A percentile compares a stretch with the other conserved stretches of the same genome.
Evolutionary conservation across 2,329 filamentous ascomycete species (phyloP).

Genomic region (Pseudomassariella vexata): DNA sequence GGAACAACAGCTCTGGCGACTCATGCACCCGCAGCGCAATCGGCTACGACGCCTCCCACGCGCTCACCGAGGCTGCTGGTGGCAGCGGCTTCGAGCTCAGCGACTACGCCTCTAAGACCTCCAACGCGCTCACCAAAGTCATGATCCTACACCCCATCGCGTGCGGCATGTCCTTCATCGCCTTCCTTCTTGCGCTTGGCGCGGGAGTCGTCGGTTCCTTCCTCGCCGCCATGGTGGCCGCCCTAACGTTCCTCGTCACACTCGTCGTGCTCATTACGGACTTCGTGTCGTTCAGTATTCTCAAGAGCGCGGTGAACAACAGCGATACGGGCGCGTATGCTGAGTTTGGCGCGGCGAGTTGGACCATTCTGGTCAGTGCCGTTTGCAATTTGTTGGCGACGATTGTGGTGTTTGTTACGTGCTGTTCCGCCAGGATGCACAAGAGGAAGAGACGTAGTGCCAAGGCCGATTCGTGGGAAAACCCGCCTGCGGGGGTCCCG

Average conservation of each 20-base stretch:
- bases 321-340: conserved; percentile 26
- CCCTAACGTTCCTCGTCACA: conserved; percentile 34
- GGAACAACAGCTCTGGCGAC: conserved; percentile 11
- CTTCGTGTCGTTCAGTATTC: conserved; percentile 34
- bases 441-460: conserved; percentile 1
- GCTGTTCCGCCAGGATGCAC: conserved; percentile 46
- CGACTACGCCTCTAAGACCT: conserved; percentile 28
- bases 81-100: conserved; percentile 23
- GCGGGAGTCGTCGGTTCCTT: conserved; percentile 36
- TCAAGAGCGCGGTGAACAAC: conserved; percentile 19
- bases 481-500: background rate
- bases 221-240: conserved; percentile 29
- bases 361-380: conserved; percentile 52
- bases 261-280: conserved; percentile 37
- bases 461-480: conserved; percentile 4
- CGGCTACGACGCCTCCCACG: conserved; percentile 19
- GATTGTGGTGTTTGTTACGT: conserved; percentile 54
- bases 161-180: conserved; percentile 34
- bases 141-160: conserved; percentile 34
- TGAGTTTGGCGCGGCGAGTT: conserved; percentile 48
- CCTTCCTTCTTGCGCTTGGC: conserved; percentile 37
- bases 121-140: conserved; percentile 33
- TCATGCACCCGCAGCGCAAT: conserved; percentile 15
- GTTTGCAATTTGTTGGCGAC: conserved; percentile 49
- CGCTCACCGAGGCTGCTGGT: conserved; percentile 10